Evolutionary conservation across 2,329 filamentous ascomycete species (phyloP).

Genomic region (Dactylellina parvicollis): DNA sequence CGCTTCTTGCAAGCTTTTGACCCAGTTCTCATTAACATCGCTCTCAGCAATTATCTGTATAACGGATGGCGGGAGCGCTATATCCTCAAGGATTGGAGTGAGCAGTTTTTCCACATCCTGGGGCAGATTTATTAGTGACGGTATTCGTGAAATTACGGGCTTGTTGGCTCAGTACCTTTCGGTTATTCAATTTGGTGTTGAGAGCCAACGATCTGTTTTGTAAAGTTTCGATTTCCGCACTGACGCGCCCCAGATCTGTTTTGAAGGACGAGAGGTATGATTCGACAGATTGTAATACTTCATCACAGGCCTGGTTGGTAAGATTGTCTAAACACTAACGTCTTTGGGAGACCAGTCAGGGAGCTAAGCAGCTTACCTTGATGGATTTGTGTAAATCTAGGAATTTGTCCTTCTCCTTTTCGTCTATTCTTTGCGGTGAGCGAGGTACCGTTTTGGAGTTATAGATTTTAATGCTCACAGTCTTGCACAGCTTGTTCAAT

Average conservation of each 20-base stretch:
- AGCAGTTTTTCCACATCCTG: constrained; percentile 81
- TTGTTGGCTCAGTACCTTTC: constrained; percentile 66
- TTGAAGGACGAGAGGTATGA: constrained; percentile 91
- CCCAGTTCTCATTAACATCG: constrained; percentile 87
- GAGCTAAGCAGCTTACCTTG: constrained; percentile 60
- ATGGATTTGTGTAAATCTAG: constrained; percentile 92
- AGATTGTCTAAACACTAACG: constrained; percentile 52
- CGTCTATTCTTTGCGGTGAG: constrained; percentile 66
- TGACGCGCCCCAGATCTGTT: constrained; percentile 89
- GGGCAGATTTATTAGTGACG: not conserved
- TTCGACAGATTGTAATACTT: constrained; percentile 92
- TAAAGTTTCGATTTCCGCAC: constrained; percentile 91
- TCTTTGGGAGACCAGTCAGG: constrained; percentile 16
- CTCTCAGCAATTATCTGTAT: constrained; percentile 89
- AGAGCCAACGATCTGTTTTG: constrained; percentile 85
- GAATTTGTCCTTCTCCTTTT: constrained; percentile 83
- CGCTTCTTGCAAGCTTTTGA: constrained; percentile 82
- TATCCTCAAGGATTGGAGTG: constrained; percentile 87
- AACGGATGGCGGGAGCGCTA: constrained; percentile 84
- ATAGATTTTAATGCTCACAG: constrained; percentile 67
- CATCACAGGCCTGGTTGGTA: constrained; percentile 76
- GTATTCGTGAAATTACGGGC: not conserved
- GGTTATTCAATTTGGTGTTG: constrained; percentile 85
- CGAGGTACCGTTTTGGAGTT: constrained; percentile 46
- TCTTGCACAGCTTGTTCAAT: constrained; percentile 74